Conservation (phyloP, 257 asterid species). For the Solanum gracilifrons region DNA sequence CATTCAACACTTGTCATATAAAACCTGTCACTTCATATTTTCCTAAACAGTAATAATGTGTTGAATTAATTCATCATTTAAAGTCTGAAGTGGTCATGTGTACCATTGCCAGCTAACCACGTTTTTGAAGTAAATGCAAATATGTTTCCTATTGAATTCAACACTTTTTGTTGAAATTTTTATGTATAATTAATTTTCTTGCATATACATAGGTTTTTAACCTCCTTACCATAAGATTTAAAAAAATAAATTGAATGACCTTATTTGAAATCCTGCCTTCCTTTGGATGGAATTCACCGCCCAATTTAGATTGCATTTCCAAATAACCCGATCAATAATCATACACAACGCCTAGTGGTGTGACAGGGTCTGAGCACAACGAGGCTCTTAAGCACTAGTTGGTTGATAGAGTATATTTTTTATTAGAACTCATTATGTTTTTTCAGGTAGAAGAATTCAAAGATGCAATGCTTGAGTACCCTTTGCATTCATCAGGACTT, state of each 20-base stretch:
- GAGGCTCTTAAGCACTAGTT: background rate
- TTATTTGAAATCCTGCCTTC: background rate
- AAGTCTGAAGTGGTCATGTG: background rate
- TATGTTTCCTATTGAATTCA: background rate
- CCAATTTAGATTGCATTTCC: background rate
- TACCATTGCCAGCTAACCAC: background rate
- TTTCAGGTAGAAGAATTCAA: constrained; percentile 31
- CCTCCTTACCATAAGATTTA: background rate
- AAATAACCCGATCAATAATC: no score
- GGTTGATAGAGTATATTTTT: background rate
- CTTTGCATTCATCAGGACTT: constrained; percentile 45
- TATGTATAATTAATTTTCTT: background rate
- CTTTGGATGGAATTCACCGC: background rate
- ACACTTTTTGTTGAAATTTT: no score
- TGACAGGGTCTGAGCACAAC: background rate
- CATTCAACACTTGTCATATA: no score
- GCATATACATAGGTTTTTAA: background rate
- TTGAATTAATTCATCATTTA: background rate
- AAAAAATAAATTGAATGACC: background rate
- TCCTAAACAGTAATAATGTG: background rate
- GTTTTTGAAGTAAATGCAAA: background rate
- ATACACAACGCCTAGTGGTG: background rate
- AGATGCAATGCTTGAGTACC: constrained; percentile 21
- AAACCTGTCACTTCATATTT: background rate
- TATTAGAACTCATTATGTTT: background rate